Evolutionary conservation across 176 grass and related monocot species (phyloP).

Genomic region (Aegilops longissima): DNA sequence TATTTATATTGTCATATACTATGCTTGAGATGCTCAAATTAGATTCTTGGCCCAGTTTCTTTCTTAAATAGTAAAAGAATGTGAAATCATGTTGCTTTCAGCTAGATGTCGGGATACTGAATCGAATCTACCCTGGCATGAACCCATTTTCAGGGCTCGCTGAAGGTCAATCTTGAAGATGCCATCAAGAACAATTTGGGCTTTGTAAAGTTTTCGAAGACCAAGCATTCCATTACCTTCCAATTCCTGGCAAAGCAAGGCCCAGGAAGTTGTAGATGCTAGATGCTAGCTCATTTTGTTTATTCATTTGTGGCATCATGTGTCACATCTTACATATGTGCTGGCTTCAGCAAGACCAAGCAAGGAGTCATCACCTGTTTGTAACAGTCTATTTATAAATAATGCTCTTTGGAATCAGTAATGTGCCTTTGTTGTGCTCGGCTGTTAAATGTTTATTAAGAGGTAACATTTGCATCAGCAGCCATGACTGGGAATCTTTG

Average conservation of each 20-base stretch:
- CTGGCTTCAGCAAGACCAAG: background rate
- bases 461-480: background rate
- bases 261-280: background rate
- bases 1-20: background rate
- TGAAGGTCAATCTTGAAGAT: constrained; percentile 21
- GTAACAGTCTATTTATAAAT: background rate
- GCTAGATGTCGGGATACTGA: background rate
- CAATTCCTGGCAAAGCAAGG: background rate
- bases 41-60: background rate
- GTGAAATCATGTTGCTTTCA: background rate
- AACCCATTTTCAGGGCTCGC: constrained; percentile 6
- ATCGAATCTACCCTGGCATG: constrained; percentile 17
- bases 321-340: background rate
- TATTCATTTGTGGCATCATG: background rate
- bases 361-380: background rate
- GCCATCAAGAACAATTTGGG: background rate
- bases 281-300: background rate
- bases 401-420: background rate
- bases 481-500: background rate
- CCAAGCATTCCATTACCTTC: background rate
- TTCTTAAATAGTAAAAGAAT: background rate
- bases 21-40: background rate
- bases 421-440: background rate
- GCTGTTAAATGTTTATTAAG: background rate
- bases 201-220: background rate